Conservation (phyloP, 495 filamentous ascomycete genomes). For the Aspergillus egyptiacus region DNA sequence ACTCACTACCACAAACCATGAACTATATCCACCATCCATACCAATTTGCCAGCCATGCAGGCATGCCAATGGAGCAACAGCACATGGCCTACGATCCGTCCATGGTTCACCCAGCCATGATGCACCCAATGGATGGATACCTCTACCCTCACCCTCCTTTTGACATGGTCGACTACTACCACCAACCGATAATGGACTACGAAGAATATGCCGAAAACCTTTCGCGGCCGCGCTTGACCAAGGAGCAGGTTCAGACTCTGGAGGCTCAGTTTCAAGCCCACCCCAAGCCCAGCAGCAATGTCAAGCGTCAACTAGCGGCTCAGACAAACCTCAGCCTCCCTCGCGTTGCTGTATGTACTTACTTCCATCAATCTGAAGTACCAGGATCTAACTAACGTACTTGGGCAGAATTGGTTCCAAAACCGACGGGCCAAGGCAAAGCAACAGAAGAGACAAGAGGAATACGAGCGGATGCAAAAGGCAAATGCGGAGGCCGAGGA, state of each 20-base stretch:
- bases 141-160: slow-evolving; percentile 38
- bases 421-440: slow-evolving; percentile 81
- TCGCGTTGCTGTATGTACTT: slow-evolving; percentile 67
- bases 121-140: slow-evolving; percentile 41
- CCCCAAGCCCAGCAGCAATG: slow-evolving; percentile 70
- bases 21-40: slow-evolving; percentile 44
- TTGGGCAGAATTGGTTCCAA: slow-evolving; percentile 85
- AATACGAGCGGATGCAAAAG: slow-evolving; percentile 53
- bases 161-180: slow-evolving; percentile 45
- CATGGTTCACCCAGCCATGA: slow-evolving; percentile 40
- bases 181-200: slow-evolving; percentile 46
- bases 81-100: slow-evolving; percentile 35
- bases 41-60: slow-evolving; percentile 33
- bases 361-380: background rate
- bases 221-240: slow-evolving; percentile 63
- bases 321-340: slow-evolving; percentile 66
- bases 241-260: slow-evolving; percentile 73
- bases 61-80: slow-evolving; percentile 38
- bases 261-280: slow-evolving; percentile 70
- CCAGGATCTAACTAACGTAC: slow-evolving; percentile 14
- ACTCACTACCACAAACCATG: slow-evolving; percentile 24
- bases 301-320: slow-evolving; percentile 68
- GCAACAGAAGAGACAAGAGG: slow-evolving; percentile 66
- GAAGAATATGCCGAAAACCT: slow-evolving; percentile 48
- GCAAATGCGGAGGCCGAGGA: slow-evolving; percentile 46